Conservation (phyloP, 1,284 basidiomycete species). For the Pulveroboletus ridleyi region DNA sequence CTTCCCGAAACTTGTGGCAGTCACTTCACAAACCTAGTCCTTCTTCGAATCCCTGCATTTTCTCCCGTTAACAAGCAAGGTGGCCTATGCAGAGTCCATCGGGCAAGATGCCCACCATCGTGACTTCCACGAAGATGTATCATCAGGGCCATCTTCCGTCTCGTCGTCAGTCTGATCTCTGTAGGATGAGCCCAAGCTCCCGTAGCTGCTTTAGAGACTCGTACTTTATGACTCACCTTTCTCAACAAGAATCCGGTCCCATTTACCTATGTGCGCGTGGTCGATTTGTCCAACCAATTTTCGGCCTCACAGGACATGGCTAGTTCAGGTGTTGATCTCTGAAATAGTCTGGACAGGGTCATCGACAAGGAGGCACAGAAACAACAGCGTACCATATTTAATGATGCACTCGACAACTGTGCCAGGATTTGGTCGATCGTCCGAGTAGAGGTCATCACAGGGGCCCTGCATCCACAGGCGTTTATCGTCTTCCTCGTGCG, state of each 20-base stretch:
- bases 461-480: too few species aligned
- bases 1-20: too few species aligned
- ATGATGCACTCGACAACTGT: slow-evolving; percentile 13
- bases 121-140: neutral
- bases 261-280: neutral
- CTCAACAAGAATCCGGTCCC: slow-evolving; percentile 1
- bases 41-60: too few species aligned
- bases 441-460: too few species aligned
- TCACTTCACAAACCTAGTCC: too few species aligned
- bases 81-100: neutral
- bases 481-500: neutral
- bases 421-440: neutral
- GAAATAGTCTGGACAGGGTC: slow-evolving; percentile 1
- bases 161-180: slow-evolving; percentile 5
- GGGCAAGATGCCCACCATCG: slow-evolving; percentile 9
- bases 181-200: slow-evolving; percentile 11
- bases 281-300: too few species aligned
- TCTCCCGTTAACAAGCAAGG: too few species aligned
- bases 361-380: neutral
- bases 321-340: neutral
- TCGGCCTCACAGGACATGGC: neutral
- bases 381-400: slow-evolving; percentile 4
- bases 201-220: neutral
- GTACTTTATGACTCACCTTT: too few species aligned
- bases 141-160: slow-evolving; percentile 2